A percentile compares a stretch with the other conserved stretches of the same genome.
Conservation (phyloP, 108 stramenopile genomes). For the Pseudonitzschia multistriata region DNA sequence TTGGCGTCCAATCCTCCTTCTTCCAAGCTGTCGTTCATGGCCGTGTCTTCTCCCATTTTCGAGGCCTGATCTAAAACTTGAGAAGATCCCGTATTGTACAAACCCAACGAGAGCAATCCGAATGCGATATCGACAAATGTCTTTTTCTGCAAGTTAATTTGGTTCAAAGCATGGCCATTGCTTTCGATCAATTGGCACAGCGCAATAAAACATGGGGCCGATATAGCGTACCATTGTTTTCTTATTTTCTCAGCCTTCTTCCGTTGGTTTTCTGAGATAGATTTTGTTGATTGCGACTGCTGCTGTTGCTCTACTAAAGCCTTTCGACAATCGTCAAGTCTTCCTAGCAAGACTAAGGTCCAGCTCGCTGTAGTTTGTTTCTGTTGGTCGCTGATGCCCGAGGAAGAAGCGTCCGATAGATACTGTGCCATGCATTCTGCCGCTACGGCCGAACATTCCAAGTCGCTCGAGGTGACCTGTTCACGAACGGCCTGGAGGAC, state of each 20-base stretch:
- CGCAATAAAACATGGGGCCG: conserved; percentile 30
- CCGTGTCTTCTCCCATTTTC: conserved; percentile 6
- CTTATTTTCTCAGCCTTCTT: conserved; percentile 18
- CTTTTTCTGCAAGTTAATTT: conserved; percentile 8
- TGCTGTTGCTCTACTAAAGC: conserved; percentile 6
- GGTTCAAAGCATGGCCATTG: conserved; percentile 37
- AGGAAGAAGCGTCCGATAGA: conserved; percentile 7
- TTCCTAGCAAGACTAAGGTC: conserved; percentile 34
- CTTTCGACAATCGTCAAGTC: conserved; percentile 36
- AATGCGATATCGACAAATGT: background rate
- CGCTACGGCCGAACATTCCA: conserved; percentile 65
- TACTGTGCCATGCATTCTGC: conserved; percentile 69
- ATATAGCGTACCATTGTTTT: conserved; percentile 39
- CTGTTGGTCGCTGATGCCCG: conserved; percentile 1
- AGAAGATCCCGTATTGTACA: background rate
- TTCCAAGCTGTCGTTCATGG: conserved; percentile 6
- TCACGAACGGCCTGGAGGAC: conserved; percentile 71
- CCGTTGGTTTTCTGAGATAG: conserved; percentile 6
- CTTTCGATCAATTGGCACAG: conserved; percentile 43
- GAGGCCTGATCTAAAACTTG: conserved; percentile 2
- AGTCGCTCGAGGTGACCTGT: conserved; percentile 56
- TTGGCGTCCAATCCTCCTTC: background rate
- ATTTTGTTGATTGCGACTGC: background rate
- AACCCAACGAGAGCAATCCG: conserved; percentile 14
- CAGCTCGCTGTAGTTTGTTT: conserved; percentile 37